Evolutionary conservation across 192 early-diverging fungal genomes (phyloP).

Genomic region (Coemansia sp.): DNA sequence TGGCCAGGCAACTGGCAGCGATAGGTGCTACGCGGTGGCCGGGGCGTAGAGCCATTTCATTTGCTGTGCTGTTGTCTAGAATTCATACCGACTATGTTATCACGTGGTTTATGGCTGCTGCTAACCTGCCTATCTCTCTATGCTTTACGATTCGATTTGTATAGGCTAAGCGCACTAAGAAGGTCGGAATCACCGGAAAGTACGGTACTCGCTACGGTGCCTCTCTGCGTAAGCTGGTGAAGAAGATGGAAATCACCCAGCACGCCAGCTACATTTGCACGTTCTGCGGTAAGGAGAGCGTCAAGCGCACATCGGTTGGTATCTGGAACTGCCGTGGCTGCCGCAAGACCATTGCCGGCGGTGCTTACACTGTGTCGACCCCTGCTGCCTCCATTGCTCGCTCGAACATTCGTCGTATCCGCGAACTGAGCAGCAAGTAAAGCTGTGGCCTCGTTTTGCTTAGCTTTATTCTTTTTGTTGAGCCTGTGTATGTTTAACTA

Average conservation of each 20-base stretch:
- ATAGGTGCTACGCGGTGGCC: neutral
- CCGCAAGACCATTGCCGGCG: conserved; percentile 92
- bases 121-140: neutral
- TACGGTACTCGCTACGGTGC: conserved; percentile 99
- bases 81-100: neutral
- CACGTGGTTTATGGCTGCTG: neutral
- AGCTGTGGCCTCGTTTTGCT: conserved; percentile 8
- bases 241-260: conserved; percentile 99
- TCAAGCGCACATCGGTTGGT: conserved; percentile 92
- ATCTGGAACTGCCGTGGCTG: conserved; percentile 99
- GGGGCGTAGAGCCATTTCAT: neutral
- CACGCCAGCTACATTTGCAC: conserved; percentile 99
- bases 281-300: conserved; percentile 99
- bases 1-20: neutral
- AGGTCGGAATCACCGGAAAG: conserved; percentile 99
- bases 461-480: neutral
- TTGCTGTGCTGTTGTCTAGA: too few species aligned
- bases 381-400: conserved; percentile 88
- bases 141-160: neutral
- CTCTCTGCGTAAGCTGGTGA: conserved; percentile 94
- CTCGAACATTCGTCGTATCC: conserved; percentile 96
- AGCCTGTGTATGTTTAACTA: neutral
- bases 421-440: conserved; percentile 89
- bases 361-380: conserved; percentile 89
- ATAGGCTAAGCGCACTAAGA: conserved; percentile 93